Base-by-base conservation (phyloP, 2,329 filamentous ascomycete species). In the Fusarium setosum region DNA sequence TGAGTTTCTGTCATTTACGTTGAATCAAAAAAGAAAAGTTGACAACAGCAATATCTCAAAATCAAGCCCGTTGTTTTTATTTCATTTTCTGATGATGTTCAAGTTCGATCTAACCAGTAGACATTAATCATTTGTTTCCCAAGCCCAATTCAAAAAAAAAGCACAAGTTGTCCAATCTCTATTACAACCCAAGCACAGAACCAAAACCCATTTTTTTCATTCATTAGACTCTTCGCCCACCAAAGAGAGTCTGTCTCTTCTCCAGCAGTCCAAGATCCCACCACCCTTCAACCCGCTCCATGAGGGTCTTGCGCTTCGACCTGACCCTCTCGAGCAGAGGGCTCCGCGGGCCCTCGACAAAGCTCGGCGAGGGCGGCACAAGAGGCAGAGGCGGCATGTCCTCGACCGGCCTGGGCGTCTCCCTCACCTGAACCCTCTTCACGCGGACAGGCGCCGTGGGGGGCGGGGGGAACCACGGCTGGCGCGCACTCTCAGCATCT, bases 231-330 rank as follows among this genome's bases (percentile, higher is more conserved):
- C 59, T 67, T 63, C 59, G 67, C 23, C 68, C 70, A 42, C 71
- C 71, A 60, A 79, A 72, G 42, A 76, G 56, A 8, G 75, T 79
- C 67, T 77, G 75, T 59, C 82, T 77, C 73, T 76, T 82, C 23
- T 84, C 82, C 53, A 86, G 64, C 54, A 86, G 70, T 5, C 79
- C 82, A 54, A 86, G 73, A 72, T 86, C 84, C 84, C 84, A 86
- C 84, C 84, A 86, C 6, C 84, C 84, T 38, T 85, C 83, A 24
- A 86, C 76, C 18, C 80, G 74, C 35, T 81, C 76, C 61, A 84
- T 74, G 20, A 86, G 73, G 1, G 83, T 86, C 75, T 76, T 83
- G 8, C 83, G 77, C 67, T 76, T 79, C 26, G 77, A 76, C 53
- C 75, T 77, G 3, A 61, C 68, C 54, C 62, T 67, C 40, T 68